Evolutionary conservation across 2,329 filamentous ascomycete genomes (phyloP), one percentile per base, ranked within the genome.

Genomic region (Bimuria novae-zelandiae): DNA sequence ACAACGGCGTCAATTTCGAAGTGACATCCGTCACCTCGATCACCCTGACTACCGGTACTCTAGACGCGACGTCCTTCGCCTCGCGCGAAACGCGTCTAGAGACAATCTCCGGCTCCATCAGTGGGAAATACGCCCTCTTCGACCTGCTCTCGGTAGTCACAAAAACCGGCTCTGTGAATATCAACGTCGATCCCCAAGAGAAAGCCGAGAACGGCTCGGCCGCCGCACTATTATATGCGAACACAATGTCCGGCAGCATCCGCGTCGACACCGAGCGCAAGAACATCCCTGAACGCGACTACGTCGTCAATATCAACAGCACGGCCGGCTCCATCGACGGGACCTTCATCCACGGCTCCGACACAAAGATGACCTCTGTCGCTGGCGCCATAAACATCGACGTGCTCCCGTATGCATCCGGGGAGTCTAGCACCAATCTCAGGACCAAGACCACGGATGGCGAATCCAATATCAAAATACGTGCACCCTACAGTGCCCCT

Each of bases 61-160:
- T 70, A 10, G 73, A 76, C 25, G 57, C 69, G 1, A 53, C 69
- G 6, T 54, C 68, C 4, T 65, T 75, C 50, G 62, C 68, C 42
- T 75, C 74, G 2, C 71, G 74, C 11, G 64, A 74, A 46, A 77
- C 72, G n/a, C 60, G 64, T 16, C 69, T 79, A 10, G 63, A 74
- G 21, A 70, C 73, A 5, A 68, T 68, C 4, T 74, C 75, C 0
- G 76, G 76, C 7, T 72, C 71, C 16, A 74, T 79, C 39, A 73
- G 63, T 40, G 77, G 77, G 1, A 67, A 61, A 10, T 79, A 75
- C 58, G 65, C 73, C 4, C 67, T 79, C 2, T 62, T 62, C 12
- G 75, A 79, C 48, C 60, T 76, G 7, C 62, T 80, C 7, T 69
- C 63, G 16, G 65, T 80, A 29, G 68, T 62, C 2, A 77, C 75